Base-by-base conservation (phyloP, 441 rosid species). In the Populus trichocarpa region DNA sequence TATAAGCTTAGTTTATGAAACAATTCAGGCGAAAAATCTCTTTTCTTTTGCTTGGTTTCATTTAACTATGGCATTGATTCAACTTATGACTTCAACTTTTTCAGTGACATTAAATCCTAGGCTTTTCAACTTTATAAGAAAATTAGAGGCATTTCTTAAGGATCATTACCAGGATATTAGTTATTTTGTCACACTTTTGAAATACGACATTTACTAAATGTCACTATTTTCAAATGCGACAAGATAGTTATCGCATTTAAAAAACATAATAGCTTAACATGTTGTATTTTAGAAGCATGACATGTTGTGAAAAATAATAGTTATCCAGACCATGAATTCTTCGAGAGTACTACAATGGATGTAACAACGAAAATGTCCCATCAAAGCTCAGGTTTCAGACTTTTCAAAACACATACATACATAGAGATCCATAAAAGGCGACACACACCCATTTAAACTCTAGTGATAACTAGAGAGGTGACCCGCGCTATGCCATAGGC, bases 311-410 rank as follows among this genome's bases (percentile, higher is more conserved):
- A 6, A 33, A 33, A 76, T 65, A 75, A 82, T 81, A 81, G 87
- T 86, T 88, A 88, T 80, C 84, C 67, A 25, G 28, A 74, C 83
- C 81, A 86, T 85, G 84, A 86, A 84, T 78, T 82, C 80, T 75
- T 76, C 71, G 75, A 81, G 73, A 33, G 78, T 46, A 40, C 14
- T 14, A 79, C 79, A 79, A 59, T 75, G 76, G 85, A 77, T 74
- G 77, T 69, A 79, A 80, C 66, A 66, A 78, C 77, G 78, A 78
- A 78, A 71, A 74, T 20, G 75, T 69, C 0, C 0, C 36, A 33
- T 33, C 8, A 33, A 6, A 33, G 8, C 8, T 33, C 8, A 33
- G 2, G 2, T 33, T 33, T 33, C 8, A 33, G 8, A 33, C 36
- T 33, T 33, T 33, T 33, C 0, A 33, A 33, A 7, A 33, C 36